Evolutionary conservation across 1,139 yeast species (phyloP), one percentile per base, ranked within the genome.

Genomic region (Debaryomycetaceae sp.): DNA sequence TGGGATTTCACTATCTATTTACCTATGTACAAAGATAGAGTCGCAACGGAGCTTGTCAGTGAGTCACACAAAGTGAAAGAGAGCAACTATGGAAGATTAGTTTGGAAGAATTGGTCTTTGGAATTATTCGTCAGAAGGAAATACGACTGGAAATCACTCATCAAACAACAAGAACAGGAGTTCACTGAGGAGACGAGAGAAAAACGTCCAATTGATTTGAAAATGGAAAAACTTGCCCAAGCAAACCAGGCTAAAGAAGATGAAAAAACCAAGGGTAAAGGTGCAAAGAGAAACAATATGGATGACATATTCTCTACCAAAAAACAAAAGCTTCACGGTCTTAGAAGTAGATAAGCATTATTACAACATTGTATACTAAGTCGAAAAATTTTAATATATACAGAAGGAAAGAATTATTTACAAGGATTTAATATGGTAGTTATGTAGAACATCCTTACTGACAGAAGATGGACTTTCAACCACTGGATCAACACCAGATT

Each of bases 21-120:
- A 55, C 87, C 89, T 45, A 79, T 84, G 73, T 87, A 86, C 63
- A 87, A 95, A 52, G 98, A 92, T 55, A 77, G 92, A 47, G 74
- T 92, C 47, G 97, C 95, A 1, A 74, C 76, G 15, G 85, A 83
- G 44, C 67, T 92, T 44, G 57, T 70, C 28, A 70, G 68, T n/a
- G 77, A 81, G 35, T 76, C 83, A 28, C 82, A 78, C 26, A 74
- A 76, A 48, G 85, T 92, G 31, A 89, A 92, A 64, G 87, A 83
- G 47, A 85, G 95, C 57, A 77, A 72, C 17, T 92, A 92, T 55
- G 98, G 98, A 34, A 79, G 85, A 57, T 75, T 82, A 50, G 98
- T 92, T 1, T 92, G 98, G 98, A 87, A 86, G 56, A 92, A 91
- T 59, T 92, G 98, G 98, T 65, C 77, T 26, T 77, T 89, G 83